A percentile compares a stretch with the other conserved stretches of the same genome.
Conservation (phyloP, 257 asterid species). For the Rauvolfia tetraphylla region DNA sequence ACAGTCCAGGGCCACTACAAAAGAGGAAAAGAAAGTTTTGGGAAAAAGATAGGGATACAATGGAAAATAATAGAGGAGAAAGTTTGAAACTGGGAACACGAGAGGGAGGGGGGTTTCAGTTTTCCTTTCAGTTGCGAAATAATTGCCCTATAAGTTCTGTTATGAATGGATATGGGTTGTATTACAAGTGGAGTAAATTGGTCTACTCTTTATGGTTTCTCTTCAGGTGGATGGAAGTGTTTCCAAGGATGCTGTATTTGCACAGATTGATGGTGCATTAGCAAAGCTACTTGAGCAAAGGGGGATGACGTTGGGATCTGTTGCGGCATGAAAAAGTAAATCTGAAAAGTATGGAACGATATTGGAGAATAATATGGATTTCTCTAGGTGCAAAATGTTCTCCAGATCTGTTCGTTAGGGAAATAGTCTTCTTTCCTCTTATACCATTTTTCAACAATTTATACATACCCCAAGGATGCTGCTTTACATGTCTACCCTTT, state of each 20-base stretch:
- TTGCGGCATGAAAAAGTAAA: constrained; percentile 18
- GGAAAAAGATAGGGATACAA: not conserved
- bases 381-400: not conserved
- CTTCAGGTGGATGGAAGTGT: constrained; percentile 37
- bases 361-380: constrained; percentile 1
- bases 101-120: not conserved
- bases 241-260: constrained; percentile 35
- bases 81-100: not conserved
- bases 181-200: not conserved
- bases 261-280: constrained; percentile 32
- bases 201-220: not conserved
- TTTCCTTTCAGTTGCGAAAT: no score
- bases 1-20: not conserved
- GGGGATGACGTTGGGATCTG: constrained; percentile 19
- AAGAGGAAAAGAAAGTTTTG: no score
- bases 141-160: not conserved
- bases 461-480: not conserved
- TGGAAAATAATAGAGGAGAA: not conserved
- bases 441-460: not conserved
- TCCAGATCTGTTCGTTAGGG: not conserved
- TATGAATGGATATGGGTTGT: not conserved
- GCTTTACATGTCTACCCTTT: not conserved
- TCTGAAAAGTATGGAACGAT: not conserved
- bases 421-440: not conserved
- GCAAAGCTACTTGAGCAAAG: constrained; percentile 24